Percentiles rank a stretch among this genome's conserved stretches.
phyloP scores from a whole-genome alignment of 2,329 filamentous ascomycete species.

The Botrytis medusae region DNA sequence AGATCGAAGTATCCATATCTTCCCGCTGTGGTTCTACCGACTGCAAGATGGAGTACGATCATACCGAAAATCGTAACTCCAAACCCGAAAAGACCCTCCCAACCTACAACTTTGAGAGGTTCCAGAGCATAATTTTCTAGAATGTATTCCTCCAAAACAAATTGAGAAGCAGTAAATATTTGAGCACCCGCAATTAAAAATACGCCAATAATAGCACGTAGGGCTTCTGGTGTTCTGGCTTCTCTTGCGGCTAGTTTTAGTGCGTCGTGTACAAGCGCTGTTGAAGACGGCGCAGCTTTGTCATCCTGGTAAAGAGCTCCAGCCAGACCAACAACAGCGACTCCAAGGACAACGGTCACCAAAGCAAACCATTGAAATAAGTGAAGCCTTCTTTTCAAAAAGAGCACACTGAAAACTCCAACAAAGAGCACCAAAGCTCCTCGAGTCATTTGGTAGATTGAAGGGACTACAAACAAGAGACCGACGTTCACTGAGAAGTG shows the following conservation, averaged over 20 bases:
- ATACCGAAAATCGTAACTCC: conserved; percentile 74
- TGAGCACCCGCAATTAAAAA: conserved; percentile 90
- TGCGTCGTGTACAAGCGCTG: conserved; percentile 43
- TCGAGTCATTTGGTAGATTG: conserved; percentile 98
- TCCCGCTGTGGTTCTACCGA: conserved; percentile 74
- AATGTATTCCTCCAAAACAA: conserved; percentile 93
- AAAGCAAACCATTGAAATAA: conserved; percentile 93
- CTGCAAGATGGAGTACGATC: conserved; percentile 71
- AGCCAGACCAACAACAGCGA: conserved; percentile 85
- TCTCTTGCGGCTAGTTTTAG: conserved; percentile 45
- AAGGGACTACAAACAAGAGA: conserved; percentile 87
- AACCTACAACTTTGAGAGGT: conserved; percentile 88
- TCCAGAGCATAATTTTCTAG: conserved; percentile 70
- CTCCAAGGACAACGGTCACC: conserved; percentile 81
- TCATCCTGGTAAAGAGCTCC: conserved; percentile 76
- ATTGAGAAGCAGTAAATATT: conserved; percentile 95
- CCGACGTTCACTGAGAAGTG: conserved; percentile 83
- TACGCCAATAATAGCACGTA: conserved; percentile 77
- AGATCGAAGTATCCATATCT: conserved; percentile 87
- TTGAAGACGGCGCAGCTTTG: conserved; percentile 40
- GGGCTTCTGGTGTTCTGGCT: conserved; percentile 53
- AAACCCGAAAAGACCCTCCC: conserved; percentile 94
- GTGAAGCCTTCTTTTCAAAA: conserved; percentile 75
- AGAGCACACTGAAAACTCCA: conserved; percentile 89
- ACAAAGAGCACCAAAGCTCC: conserved; percentile 95